phyloP scores from a whole-genome alignment of 148 eudicot species.

The Cornus florida region DNA sequence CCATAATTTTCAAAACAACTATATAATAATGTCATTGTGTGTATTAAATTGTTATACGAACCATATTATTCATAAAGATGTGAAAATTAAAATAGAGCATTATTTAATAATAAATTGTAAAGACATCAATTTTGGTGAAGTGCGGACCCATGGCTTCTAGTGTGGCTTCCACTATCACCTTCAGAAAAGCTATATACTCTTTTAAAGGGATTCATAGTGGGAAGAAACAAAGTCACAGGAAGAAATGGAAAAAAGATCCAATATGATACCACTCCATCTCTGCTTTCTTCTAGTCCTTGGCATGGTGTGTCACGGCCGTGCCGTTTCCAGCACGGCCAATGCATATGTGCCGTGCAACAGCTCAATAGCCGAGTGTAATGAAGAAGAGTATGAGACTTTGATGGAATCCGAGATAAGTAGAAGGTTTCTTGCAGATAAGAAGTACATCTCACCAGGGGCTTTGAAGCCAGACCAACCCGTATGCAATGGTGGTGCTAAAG shows the following conservation, averaged over 20 bases:
- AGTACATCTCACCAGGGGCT: slow-evolving; percentile 60
- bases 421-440: slow-evolving; percentile 40
- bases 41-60: no score
- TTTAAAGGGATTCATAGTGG: neutral
- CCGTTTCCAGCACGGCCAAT: neutral
- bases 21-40: no score
- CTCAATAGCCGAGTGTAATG: slow-evolving; percentile 50
- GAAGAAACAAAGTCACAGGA: neutral
- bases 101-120: no score
- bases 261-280: neutral
- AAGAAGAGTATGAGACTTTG: slow-evolving; percentile 37
- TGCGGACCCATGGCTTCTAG: slow-evolving; percentile 2
- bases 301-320: neutral
- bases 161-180: slow-evolving; percentile 14
- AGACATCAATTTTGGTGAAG: neutral
- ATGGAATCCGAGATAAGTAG: slow-evolving; percentile 52
- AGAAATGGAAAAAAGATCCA: neutral
- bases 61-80: no score
- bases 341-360: slow-evolving; percentile 31
- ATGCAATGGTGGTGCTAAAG: slow-evolving; percentile 54
- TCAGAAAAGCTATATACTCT: neutral
- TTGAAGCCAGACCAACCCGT: slow-evolving; percentile 63
- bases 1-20: no score
- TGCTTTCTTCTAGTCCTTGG: slow-evolving; percentile 13
- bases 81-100: no score